These are phyloP conservation scores for Exophiala lecanii-corni DNA, from an alignment of 2,329 filamentous ascomycete genomes.

Conservation along the genomic window DNA sequence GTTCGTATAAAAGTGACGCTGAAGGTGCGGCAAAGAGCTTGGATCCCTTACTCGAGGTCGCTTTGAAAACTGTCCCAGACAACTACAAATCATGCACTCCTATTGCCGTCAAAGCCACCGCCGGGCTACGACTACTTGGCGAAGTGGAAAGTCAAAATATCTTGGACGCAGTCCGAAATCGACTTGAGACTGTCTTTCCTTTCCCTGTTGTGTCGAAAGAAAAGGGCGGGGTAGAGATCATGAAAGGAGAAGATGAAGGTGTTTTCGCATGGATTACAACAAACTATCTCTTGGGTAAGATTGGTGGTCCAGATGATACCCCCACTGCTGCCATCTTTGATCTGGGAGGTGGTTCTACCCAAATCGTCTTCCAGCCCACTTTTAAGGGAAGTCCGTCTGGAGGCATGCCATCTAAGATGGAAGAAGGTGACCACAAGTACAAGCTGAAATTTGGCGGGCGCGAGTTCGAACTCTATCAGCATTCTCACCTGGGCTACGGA, in stretches of 20 bases:
- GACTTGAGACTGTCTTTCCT: constrained; percentile 83
- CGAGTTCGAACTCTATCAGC: constrained; percentile 90
- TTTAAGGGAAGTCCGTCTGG: constrained; percentile 69
- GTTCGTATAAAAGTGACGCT: constrained; percentile 80
- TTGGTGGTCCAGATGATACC: constrained; percentile 83
- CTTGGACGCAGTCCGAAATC: constrained; percentile 73
- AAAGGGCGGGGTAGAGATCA: constrained; percentile 86
- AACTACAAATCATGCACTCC: constrained; percentile 88
- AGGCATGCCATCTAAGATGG: constrained; percentile 79
- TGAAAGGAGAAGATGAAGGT: constrained; percentile 95
- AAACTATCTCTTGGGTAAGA: constrained; percentile 97
- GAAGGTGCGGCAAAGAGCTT: constrained; percentile 84
- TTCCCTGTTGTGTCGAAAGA: constrained; percentile 88
- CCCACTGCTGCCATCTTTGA: constrained; percentile 94
- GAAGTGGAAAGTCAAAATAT: constrained; percentile 76
- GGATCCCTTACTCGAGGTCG: constrained; percentile 80
- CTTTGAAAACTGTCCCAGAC: constrained; percentile 78
- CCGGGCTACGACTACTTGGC: constrained; percentile 83
- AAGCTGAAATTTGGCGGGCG: constrained; percentile 83
- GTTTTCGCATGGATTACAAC: constrained; percentile 99
- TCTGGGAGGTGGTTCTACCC: constrained; percentile 91
- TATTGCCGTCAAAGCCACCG: constrained; percentile 95
- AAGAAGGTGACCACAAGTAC: constrained; percentile 94
- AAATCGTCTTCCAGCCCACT: constrained; percentile 96
- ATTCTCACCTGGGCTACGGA: constrained; percentile 95